A percentile compares a stretch with the other conserved stretches of the same genome.
phyloP scores from a whole-genome alignment of 2,329 filamentous ascomycete species.

The Coniochaeta sp. region DNA sequence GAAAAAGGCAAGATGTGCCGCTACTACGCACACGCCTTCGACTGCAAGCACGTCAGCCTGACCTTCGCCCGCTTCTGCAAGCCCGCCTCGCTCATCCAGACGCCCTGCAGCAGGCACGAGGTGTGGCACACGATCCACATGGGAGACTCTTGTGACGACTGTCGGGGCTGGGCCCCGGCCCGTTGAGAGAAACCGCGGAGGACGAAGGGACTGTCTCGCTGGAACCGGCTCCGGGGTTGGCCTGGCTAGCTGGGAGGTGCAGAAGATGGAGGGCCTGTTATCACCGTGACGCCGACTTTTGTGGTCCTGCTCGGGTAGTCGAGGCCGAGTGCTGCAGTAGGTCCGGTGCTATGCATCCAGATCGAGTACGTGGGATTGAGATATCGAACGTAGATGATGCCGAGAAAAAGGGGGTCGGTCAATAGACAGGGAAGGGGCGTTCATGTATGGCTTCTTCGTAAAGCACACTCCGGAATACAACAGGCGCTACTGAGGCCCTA shows the following conservation, averaged over 20 bases:
- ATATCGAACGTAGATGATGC: too few relatives aligned
- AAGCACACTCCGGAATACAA: not conserved
- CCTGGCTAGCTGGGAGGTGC: too few relatives aligned
- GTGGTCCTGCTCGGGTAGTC: too few relatives aligned
- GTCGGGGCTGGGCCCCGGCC: slow-evolving; percentile 15
- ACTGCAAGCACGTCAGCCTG: slow-evolving; percentile 25
- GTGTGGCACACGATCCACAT: slow-evolving; percentile 29
- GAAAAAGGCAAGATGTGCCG: slow-evolving; percentile 24
- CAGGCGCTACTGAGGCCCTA: not conserved
- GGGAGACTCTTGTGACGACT: slow-evolving; percentile 27
- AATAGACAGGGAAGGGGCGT: too few relatives aligned
- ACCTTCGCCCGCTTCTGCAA: slow-evolving; percentile 28
- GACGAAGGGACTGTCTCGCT: too few relatives aligned
- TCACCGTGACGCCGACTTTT: too few relatives aligned
- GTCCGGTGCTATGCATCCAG: too few relatives aligned
- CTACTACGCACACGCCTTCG: slow-evolving; percentile 29
- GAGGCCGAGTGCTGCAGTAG: too few relatives aligned
- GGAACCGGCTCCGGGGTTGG: too few relatives aligned
- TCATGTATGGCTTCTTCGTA: not conserved
- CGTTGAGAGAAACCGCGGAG: not conserved
- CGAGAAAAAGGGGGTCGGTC: too few relatives aligned
- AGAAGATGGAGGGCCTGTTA: too few relatives aligned
- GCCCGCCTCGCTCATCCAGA: slow-evolving; percentile 27
- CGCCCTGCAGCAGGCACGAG: slow-evolving; percentile 21
- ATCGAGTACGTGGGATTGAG: too few relatives aligned